Conservation (phyloP, 257 asterid genomes). For the Solanum etuberosum region DNA sequence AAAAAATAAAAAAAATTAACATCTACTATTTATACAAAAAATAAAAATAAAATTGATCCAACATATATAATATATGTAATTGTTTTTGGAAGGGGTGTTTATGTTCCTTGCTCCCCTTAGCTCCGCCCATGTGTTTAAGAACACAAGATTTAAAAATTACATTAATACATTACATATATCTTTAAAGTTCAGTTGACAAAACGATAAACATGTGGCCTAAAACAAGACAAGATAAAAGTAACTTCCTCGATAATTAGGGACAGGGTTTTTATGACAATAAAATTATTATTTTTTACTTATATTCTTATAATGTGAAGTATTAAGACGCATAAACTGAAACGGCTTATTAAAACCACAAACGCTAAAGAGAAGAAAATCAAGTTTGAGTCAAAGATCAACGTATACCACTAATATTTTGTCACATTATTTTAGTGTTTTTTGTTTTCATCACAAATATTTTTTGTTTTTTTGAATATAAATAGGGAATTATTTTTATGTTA, state of each 20-base stretch:
- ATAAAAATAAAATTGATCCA: neutral
- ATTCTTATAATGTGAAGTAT: neutral
- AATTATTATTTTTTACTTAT: neutral
- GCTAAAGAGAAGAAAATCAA: slow-evolving; percentile 17
- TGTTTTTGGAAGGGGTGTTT: neutral
- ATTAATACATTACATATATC: neutral
- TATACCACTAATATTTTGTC: neutral
- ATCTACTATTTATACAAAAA: neutral
- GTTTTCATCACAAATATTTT: neutral
- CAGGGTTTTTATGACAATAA: too few relatives aligned
- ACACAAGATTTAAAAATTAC: neutral
- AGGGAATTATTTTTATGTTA: neutral
- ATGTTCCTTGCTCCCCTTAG: neutral
- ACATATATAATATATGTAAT: neutral
- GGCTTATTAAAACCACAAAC: neutral
- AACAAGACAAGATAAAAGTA: neutral
- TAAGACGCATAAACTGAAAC: too few relatives aligned
- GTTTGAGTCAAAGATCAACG: slow-evolving; percentile 32
- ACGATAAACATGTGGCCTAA: too few relatives aligned
- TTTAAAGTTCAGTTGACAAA: too few relatives aligned
- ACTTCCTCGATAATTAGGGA: neutral
- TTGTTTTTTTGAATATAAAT: neutral
- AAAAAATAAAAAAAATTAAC: neutral
- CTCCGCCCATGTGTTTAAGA: neutral
- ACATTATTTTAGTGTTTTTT: neutral